Base-by-base conservation (phyloP, 331 rosid genomes). In the Malus hybrid region DNA sequence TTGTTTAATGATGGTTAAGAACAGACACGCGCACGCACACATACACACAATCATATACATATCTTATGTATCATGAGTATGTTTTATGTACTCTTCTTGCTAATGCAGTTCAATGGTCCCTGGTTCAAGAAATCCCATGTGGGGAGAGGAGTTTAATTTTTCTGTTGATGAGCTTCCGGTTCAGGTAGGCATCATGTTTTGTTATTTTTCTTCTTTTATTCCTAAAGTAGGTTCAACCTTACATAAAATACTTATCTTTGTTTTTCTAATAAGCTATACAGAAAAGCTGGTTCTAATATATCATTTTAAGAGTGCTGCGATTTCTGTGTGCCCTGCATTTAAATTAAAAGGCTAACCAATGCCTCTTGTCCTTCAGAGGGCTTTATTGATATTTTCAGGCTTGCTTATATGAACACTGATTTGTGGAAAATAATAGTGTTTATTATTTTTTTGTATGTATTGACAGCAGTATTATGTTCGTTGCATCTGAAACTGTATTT, bases 91-190 rank as follows among this genome's bases (percentile, higher is more conserved):
- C 76, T 76, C 71, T 52, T 86, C 62, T 80, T 77, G 73, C 80
- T 54, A 65, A 50, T 83, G 90, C 91, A 94, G 99, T 82, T 94
- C 99, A 70, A 94, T 94, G 99, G 90, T 94, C 84, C 99, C 99
- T 71, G 97, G 99, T 84, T 94, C 97, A 78, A 92, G 99, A 89
- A 94, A 94, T 87, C 99, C 99, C 67, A 86, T 92, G 99, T 94
- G 99, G 99, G 99, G 97, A 5, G 99, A 94, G 88, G 99, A 90
- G 83, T 94, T 94, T 82, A 88, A 94, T 87, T 94, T 94, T 87
- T 84, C 92, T 70, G 97, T 90, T 66, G 96, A 94, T 69, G 97
- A 94, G 86, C 96, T 94, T 78, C 99, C 99, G 67, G 99, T 89
- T 54, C 86, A 92, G 99, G 99, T 94, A 85, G 39, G 15, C 20